These are phyloP conservation scores for Vachellia pachyceras DNA, from an alignment of 306 rosid genomes.

Conservation along the genomic window DNA sequence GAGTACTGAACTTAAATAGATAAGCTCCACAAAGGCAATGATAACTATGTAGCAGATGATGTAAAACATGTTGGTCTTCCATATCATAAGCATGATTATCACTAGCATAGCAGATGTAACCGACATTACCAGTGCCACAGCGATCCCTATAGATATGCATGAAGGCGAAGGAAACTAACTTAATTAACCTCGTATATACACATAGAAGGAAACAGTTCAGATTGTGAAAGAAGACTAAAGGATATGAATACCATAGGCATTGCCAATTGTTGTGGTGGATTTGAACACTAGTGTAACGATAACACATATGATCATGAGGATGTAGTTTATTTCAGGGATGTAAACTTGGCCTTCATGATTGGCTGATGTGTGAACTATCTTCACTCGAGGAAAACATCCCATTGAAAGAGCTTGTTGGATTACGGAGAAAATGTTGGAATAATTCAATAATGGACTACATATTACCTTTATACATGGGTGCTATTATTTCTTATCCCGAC, in stretches of 20 bases:
- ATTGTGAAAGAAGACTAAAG: background rate
- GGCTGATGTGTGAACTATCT: slow-evolving; percentile 62
- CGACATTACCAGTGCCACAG: background rate
- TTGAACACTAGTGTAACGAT: slow-evolving; percentile 49
- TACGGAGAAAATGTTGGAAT: too few species aligned
- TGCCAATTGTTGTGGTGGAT: slow-evolving; percentile 49
- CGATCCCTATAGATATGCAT: background rate
- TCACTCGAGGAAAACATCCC: slow-evolving; percentile 68
- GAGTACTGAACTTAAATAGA: background rate
- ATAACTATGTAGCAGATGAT: background rate
- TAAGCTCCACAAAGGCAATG: background rate
- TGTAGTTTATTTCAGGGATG: slow-evolving; percentile 57
- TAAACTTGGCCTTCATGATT: slow-evolving; percentile 59
- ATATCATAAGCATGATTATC: slow-evolving; percentile 3
- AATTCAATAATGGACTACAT: too few species aligned
- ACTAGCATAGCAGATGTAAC: slow-evolving; percentile 4
- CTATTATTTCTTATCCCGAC: too few species aligned
- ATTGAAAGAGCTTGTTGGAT: slow-evolving; percentile 60
- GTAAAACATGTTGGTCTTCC: background rate
- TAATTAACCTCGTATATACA: too few species aligned
- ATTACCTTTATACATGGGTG: too few species aligned
- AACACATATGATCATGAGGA: slow-evolving; percentile 64
- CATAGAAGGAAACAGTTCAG: background rate
- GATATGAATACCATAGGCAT: slow-evolving; percentile 53
- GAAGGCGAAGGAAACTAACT: too few species aligned